Conservation (phyloP, 139 green algal genomes). For the Chlorokybus atmophyticus region DNA sequence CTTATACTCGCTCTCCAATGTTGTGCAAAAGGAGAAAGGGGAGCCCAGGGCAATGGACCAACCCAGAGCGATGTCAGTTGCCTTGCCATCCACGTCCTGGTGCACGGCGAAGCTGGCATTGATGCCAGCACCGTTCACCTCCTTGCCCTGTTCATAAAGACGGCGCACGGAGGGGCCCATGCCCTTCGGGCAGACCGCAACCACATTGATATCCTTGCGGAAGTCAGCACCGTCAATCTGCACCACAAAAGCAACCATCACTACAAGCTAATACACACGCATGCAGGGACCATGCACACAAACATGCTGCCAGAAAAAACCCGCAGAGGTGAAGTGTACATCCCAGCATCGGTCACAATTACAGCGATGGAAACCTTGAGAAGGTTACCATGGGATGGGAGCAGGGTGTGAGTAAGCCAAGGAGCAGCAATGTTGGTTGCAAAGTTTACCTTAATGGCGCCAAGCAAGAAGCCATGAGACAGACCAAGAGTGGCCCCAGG, state of each 20-base stretch:
- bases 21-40: constrained; percentile 95
- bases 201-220: constrained; percentile 94
- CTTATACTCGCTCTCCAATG: constrained; percentile 97
- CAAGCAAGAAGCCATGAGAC: constrained; percentile 96
- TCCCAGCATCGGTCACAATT: no score
- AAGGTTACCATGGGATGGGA: no score
- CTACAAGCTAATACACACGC: constrained; percentile 26
- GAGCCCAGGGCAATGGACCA: constrained; percentile 92
- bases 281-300: no score
- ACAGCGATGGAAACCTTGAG: no score
- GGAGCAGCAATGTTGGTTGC: not conserved
- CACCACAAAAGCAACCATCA: no score
- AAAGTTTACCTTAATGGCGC: constrained; percentile 76
- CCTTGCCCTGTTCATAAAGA: constrained; percentile 97
- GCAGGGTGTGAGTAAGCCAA: not conserved
- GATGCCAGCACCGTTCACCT: constrained; percentile 94
- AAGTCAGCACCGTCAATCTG: constrained; percentile 84
- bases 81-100: constrained; percentile 89
- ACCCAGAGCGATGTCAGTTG: constrained; percentile 88
- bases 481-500: constrained; percentile 89
- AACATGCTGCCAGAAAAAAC: no score
- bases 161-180: constrained; percentile 94
- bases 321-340: no score
- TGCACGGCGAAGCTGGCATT: constrained; percentile 98
- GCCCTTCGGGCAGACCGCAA: constrained; percentile 97